Conservation (phyloP, 768 basidiomycete genomes). For the Panellus pusillus region DNA sequence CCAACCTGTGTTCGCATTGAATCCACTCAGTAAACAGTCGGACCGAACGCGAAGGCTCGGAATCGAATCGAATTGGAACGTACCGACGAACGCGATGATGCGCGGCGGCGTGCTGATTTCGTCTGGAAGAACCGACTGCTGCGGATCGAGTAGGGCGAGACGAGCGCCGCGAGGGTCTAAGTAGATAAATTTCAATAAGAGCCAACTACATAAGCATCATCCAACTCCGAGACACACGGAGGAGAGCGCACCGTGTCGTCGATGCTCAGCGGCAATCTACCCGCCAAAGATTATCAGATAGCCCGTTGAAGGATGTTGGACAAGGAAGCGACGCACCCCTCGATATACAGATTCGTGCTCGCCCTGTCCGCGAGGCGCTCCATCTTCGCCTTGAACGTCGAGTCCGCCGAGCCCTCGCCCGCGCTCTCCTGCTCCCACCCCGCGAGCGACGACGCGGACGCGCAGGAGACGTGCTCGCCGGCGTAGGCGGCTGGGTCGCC, state of each 20-base stretch:
- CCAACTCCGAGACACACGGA: too few relatives aligned
- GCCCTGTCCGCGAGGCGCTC: slow-evolving; percentile 63
- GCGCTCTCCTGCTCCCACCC: slow-evolving; percentile 26
- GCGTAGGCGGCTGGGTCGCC: too few relatives aligned
- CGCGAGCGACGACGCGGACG: slow-evolving; percentile 20
- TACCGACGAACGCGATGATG: slow-evolving; percentile 84
- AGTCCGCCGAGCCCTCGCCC: slow-evolving; percentile 26
- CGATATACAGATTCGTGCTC: slow-evolving; percentile 82
- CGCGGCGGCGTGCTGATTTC: slow-evolving; percentile 72
- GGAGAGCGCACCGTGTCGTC: slow-evolving; percentile 58
- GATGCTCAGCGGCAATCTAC: slow-evolving; percentile 66
- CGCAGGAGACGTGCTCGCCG: not conserved
- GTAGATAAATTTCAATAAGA: too few relatives aligned
- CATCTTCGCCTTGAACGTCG: slow-evolving; percentile 77
- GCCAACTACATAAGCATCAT: too few relatives aligned
- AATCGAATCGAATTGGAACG: slow-evolving; percentile 26
- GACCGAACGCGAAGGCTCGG: too few relatives aligned
- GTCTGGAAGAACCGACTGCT: slow-evolving; percentile 82
- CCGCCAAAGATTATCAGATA: slow-evolving; percentile 5
- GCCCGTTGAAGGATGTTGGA: not conserved
- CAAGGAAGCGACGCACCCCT: slow-evolving; percentile 47
- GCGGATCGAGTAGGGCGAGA: slow-evolving; percentile 70
- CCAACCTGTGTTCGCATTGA: slow-evolving; percentile 61
- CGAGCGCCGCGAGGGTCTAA: slow-evolving; percentile 67
- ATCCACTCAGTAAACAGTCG: too few relatives aligned